A percentile compares a stretch with the other conserved stretches of the same genome.
phyloP scores from a whole-genome alignment of 495 filamentous ascomycete species.

The Cercophora samala region DNA sequence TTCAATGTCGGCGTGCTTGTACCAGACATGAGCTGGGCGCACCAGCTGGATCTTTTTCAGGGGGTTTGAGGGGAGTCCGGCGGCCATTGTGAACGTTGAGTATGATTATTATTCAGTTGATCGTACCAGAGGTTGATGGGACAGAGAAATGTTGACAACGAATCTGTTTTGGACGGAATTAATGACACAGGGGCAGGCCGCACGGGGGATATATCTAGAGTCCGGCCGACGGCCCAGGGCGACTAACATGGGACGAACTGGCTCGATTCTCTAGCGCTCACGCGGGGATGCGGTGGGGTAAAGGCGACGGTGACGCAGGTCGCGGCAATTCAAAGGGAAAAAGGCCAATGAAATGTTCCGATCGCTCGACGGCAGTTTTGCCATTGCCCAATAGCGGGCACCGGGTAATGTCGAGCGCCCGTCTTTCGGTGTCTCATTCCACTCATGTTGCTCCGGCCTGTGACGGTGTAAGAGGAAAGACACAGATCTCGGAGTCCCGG shows the following conservation, averaged over 20 bases:
- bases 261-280: not conserved
- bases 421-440: not conserved
- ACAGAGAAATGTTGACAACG: not conserved
- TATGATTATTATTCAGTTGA: not conserved
- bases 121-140: not conserved
- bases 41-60: constrained; percentile 45
- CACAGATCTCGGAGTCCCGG: not conserved
- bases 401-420: constrained; percentile 20
- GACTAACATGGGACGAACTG: not conserved
- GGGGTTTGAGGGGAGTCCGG: not conserved
- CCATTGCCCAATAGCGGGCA: constrained; percentile 13
- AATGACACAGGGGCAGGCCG: not conserved
- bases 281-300: constrained; percentile 25
- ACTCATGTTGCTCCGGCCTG: not conserved
- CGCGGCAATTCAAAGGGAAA: constrained; percentile 15
- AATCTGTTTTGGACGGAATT: not conserved
- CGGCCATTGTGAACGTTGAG: not conserved
- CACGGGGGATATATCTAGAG: constrained; percentile 20
- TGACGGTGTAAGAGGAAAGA: not conserved
- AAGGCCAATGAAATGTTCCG: not conserved
- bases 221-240: constrained; percentile 5
- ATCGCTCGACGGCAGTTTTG: not conserved
- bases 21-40: constrained; percentile 56
- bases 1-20: constrained; percentile 52
- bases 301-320: constrained; percentile 5